Base-by-base conservation (phyloP, 83 land plant species). In the Larix sibirica region DNA sequence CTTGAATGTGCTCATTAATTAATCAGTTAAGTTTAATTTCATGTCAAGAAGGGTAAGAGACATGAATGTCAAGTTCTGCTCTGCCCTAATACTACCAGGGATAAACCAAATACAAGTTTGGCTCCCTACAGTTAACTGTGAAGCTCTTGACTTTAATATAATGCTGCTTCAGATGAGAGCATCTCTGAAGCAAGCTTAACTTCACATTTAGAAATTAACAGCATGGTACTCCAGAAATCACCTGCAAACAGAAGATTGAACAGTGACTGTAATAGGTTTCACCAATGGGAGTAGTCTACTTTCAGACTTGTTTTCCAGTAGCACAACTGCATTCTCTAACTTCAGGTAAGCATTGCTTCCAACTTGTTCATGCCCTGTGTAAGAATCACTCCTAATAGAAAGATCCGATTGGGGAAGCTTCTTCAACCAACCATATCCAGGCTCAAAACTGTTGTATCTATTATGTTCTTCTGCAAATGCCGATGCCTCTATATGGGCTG, bases 211-310 rank as follows among this genome's bases (percentile, higher is more conserved):
- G 23, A 20, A 71, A 40, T 20, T 71, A 23, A 42, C 24, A 42
- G 21, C 14, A n/a, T 42, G n/a, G 56, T 12, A n/a, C 21, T 42
- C 13, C 21, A 40, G 54, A 38, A 50, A 38, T 71, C 56, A 71
- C 76, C 76, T 71, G 76, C 76, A 71, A 23, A 71, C 12, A 0
- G 76, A 71, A 47, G 76, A 71, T 71, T 71, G 26, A 21, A 73
- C 24, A 44, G 56, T 73, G 4, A 73, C 3, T 40, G 56, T 73
- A 21, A 42, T 42, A 42, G 77, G 77, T 44, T 73, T 73, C 56
- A 73, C 24, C 77, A 73, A 44, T 21, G 77, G 56, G 24, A 73
- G 26, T n/a, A 6, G 77, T n/a, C 12, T 40, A 18, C 40, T 21
- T 42, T 21, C 28, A 73, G 10, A 20, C 16, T n/a, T 73, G 7